phyloP scores from a whole-genome alignment of 345 rosid species.

The Viola odorata region DNA sequence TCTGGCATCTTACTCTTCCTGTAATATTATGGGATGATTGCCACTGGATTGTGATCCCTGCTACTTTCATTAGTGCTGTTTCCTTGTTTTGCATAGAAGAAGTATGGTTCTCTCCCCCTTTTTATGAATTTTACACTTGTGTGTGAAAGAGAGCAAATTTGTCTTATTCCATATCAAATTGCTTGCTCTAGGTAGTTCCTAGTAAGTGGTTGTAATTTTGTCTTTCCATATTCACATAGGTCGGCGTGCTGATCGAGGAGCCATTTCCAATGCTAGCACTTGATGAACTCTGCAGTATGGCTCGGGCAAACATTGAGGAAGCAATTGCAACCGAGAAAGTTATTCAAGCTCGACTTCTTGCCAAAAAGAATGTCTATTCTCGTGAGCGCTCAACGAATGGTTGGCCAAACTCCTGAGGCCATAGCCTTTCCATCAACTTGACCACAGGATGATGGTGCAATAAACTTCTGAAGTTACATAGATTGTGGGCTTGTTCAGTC shows the following conservation, averaged over 20 bases:
- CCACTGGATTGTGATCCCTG: conserved; percentile 94
- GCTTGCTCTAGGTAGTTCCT: neutral
- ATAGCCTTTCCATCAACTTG: neutral
- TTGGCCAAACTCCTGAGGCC: conserved; percentile 39
- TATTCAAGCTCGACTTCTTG: conserved; percentile 41
- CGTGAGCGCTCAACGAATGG: conserved; percentile 62
- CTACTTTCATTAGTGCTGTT: conserved; percentile 91
- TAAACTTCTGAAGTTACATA: neutral
- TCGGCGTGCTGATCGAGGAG: conserved; percentile 95
- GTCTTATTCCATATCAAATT: neutral
- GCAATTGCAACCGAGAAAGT: conserved; percentile 47
- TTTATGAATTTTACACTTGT: neutral
- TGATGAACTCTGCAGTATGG: conserved; percentile 64
- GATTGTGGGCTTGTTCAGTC: neutral
- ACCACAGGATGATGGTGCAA: neutral
- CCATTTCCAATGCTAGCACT: conserved; percentile 93
- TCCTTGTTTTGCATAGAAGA: conserved; percentile 99
- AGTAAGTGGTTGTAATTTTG: neutral
- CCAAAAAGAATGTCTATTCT: conserved; percentile 39
- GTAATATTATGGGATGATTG: conserved; percentile 97
- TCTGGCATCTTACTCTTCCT: conserved; percentile 93
- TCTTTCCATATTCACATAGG: conserved; percentile 34
- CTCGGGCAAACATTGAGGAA: conserved; percentile 48
- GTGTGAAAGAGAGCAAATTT: no score
- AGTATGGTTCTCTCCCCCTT: conserved; percentile 28